Conservation (phyloP, 2,329 filamentous ascomycete genomes). For the Aspergillus sp. region DNA sequence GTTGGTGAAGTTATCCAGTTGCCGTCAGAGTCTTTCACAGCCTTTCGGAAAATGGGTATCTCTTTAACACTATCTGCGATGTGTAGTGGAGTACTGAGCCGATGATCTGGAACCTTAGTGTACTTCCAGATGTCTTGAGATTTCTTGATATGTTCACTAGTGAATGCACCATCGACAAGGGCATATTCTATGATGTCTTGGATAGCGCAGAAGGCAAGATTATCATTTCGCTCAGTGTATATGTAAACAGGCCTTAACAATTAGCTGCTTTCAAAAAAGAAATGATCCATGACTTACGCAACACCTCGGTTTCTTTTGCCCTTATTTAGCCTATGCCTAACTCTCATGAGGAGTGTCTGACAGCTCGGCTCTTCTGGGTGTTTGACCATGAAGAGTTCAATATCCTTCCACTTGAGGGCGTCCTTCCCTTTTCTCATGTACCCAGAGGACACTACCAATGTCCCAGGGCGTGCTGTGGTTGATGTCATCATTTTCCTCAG, state of each 20-base stretch:
- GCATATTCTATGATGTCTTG: constrained; percentile 17
- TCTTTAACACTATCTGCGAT: constrained; percentile 14
- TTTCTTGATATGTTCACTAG: constrained; percentile 13
- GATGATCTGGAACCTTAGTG: constrained; percentile 14
- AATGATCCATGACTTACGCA: constrained; percentile 7
- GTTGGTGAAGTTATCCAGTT: constrained; percentile 8
- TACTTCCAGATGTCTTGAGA: constrained; percentile 14
- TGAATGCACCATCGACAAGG: constrained; percentile 17
- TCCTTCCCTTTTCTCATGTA: constrained; percentile 11
- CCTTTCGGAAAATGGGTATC: constrained; percentile 10
- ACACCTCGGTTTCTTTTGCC: constrained; percentile 15
- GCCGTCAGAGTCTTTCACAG: constrained; percentile 5
- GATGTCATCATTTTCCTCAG: constrained; percentile 17
- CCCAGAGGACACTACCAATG: constrained; percentile 10
- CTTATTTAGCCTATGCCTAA: constrained; percentile 15
- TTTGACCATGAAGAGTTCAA: constrained; percentile 18
- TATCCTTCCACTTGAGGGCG: constrained; percentile 18
- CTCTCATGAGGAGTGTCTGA: constrained; percentile 15
- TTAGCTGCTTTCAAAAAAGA: constrained; percentile 13
- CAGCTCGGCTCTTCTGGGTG: constrained; percentile 11
- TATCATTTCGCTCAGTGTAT: constrained; percentile 15
- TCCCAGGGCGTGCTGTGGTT: constrained; percentile 11
- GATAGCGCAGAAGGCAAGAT: constrained; percentile 13
- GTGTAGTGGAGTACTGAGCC: constrained; percentile 16
- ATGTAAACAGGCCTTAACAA: constrained; percentile 8